A percentile compares a stretch with the other conserved stretches of the same genome.
Conservation (phyloP, 2,329 filamentous ascomycete species). For the Alternaria incomplexa region DNA sequence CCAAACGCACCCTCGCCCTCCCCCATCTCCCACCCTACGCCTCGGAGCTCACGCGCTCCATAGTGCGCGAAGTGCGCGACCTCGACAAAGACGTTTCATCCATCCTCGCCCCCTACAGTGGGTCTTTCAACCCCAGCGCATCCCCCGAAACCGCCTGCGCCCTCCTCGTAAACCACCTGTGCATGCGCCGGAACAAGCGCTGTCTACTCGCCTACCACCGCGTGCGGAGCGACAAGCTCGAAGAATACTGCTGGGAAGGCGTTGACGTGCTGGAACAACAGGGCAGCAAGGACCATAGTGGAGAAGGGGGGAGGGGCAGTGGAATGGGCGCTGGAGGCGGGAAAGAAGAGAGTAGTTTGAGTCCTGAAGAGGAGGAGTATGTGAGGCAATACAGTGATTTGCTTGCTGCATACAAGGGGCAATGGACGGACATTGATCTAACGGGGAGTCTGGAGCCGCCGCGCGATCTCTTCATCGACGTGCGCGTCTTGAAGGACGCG, state of each 20-base stretch:
- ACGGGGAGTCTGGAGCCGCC: conserved; percentile 93
- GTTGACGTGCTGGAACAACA: conserved; percentile 77
- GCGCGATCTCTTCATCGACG: conserved; percentile 95
- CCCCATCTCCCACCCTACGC: conserved; percentile 89
- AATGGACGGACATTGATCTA: conserved; percentile 97
- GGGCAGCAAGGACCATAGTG: conserved; percentile 19
- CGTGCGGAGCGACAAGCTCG: conserved; percentile 86
- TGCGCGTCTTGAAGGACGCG: conserved; percentile 92
- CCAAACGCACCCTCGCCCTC: conserved; percentile 90
- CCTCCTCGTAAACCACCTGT: conserved; percentile 89
- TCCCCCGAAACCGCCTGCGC: conserved; percentile 87
- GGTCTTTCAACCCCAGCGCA: conserved; percentile 81
- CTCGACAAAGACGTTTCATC: conserved; percentile 83
- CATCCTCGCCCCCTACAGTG: conserved; percentile 81
- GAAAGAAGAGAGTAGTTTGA: conserved; percentile 74
- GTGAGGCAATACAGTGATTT: conserved; percentile 90
- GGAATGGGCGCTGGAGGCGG: conserved; percentile 53
- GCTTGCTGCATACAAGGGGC: conserved; percentile 93
- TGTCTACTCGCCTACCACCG: conserved; percentile 94
- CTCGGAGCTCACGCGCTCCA: conserved; percentile 84
- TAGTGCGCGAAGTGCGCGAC: conserved; percentile 90
- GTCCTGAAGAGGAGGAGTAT: conserved; percentile 96
- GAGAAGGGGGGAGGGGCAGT: conserved; percentile 45
- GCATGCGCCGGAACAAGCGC: conserved; percentile 94
- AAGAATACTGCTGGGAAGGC: conserved; percentile 92